A percentile compares a stretch with the other conserved stretches of the same genome.
Conservation (phyloP, 345 rosid species). For the Bruguiera sexangula region DNA sequence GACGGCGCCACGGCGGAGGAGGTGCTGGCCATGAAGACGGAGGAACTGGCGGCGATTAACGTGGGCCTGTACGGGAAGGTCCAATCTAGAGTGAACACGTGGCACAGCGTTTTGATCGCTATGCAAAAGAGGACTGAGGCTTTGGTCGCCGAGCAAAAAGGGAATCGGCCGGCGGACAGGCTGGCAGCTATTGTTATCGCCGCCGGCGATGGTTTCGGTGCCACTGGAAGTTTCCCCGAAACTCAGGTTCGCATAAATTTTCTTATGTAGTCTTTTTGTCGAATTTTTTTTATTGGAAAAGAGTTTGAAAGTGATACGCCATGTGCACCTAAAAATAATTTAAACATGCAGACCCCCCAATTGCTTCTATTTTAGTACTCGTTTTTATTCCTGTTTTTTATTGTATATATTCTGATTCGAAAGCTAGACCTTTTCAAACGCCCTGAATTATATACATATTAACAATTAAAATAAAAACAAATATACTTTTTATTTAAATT, state of each 20-base stretch:
- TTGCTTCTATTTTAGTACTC: too few species aligned
- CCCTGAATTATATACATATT: too few species aligned
- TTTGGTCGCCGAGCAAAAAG: constrained; percentile 17
- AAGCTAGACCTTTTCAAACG: too few species aligned
- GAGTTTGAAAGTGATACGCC: too few species aligned
- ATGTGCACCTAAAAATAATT: too few species aligned
- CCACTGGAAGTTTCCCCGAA: neutral
- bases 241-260: constrained; percentile 4
- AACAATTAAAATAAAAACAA: too few species aligned
- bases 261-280: too few species aligned
- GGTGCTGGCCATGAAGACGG: neutral
- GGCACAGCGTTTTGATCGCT: constrained; percentile 63
- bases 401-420: too few species aligned
- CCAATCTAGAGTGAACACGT: constrained; percentile 37
- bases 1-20: constrained; percentile 75
- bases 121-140: constrained; percentile 59
- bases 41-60: constrained; percentile 59
- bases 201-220: constrained; percentile 7
- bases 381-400: too few species aligned
- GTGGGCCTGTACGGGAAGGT: constrained; percentile 44
- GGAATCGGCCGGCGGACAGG: neutral
- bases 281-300: too few species aligned
- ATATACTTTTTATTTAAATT: too few species aligned
- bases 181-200: neutral
- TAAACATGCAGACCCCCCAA: too few species aligned